Evolutionary conservation across 306 rosid species (phyloP).

Genomic region (Inga leiocalycina): DNA sequence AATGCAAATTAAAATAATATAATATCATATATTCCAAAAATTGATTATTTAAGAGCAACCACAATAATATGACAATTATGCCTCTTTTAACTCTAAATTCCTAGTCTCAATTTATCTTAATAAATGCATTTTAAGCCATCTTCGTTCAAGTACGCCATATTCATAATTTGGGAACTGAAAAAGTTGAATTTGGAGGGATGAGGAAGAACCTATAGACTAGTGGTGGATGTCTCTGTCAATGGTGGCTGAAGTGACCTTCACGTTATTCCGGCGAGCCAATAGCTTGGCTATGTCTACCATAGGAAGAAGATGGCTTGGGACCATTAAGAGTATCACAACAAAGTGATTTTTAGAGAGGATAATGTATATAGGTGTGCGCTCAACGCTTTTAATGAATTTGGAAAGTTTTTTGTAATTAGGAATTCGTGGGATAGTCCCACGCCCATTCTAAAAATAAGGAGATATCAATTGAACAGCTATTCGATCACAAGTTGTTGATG

Average conservation of each 20-base stretch:
- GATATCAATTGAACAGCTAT: too few relatives aligned
- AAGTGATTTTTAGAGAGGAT: not conserved
- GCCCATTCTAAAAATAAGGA: too few relatives aligned
- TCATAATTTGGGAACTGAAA: conserved; percentile 34
- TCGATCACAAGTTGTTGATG: too few relatives aligned
- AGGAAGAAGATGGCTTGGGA: not conserved
- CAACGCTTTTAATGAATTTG: not conserved
- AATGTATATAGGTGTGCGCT: too few relatives aligned
- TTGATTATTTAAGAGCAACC: too few relatives aligned
- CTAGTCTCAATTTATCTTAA: too few relatives aligned
- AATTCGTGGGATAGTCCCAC: too few relatives aligned
- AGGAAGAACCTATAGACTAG: conserved; percentile 15
- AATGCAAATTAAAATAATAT: too few relatives aligned
- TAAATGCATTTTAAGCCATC: too few relatives aligned
- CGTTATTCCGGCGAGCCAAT: conserved; percentile 37
- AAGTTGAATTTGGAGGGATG: conserved; percentile 35
- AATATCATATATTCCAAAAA: too few relatives aligned
- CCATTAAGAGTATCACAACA: not conserved
- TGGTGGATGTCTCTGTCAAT: conserved; percentile 39
- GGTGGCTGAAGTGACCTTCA: conserved; percentile 44
- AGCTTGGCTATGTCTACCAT: conserved; percentile 23
- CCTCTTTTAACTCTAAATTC: too few relatives aligned
- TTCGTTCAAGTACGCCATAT: conserved; percentile 23
- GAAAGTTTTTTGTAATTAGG: not conserved
- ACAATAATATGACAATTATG: too few relatives aligned